Conservation (phyloP, 192 early-diverging fungal genomes). For the Umbelopsis isabellina region DNA sequence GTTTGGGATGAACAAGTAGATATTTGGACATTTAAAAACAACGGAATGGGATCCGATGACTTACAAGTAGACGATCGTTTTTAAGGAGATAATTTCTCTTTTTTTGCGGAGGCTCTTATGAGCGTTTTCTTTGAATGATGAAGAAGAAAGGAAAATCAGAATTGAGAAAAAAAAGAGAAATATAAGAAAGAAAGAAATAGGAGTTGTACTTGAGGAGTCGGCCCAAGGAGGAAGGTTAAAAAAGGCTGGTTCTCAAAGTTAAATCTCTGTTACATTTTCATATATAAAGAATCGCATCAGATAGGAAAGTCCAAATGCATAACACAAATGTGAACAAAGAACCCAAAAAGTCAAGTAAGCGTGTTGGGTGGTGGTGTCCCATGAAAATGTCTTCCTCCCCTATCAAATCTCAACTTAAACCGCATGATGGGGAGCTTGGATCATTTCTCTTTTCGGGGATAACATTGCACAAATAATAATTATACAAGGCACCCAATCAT, state of each 20-base stretch:
- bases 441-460: constrained; percentile 17
- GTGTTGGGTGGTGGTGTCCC: background rate
- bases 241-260: no score
- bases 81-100: constrained; percentile 1
- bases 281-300: background rate
- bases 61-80: constrained; percentile 7
- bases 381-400: constrained; percentile 7
- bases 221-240: no score
- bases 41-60: constrained; percentile 3
- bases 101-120: background rate
- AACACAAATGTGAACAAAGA: constrained; percentile 1
- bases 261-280: no score
- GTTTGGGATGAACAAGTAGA: no score
- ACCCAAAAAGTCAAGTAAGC: background rate
- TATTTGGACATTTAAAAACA: background rate
- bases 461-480: constrained; percentile 17
- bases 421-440: constrained; percentile 20
- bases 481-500: background rate
- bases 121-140: background rate
- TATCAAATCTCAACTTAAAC: background rate
- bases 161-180: background rate
- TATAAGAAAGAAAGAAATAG: constrained; percentile 17
- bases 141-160: background rate
- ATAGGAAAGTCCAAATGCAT: background rate
- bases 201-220: background rate